These are phyloP conservation scores for Ustilago curta DNA, from an alignment of 1,284 basidiomycete species.

Conservation along the genomic window DNA sequence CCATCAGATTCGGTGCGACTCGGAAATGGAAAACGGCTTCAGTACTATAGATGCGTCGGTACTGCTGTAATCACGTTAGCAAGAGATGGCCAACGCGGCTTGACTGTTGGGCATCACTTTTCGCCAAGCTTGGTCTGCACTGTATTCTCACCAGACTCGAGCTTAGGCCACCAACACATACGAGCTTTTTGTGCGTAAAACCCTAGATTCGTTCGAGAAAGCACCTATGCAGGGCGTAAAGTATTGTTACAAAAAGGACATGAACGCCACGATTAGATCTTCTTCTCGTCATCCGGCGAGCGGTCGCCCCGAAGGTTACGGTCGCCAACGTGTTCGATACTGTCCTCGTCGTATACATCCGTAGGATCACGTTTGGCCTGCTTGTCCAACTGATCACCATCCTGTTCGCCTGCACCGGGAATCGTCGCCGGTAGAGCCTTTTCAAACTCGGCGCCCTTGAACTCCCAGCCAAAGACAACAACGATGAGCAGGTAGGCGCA, in stretches of 20 bases:
- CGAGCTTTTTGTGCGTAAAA: too few relatives aligned
- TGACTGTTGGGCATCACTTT: too few relatives aligned
- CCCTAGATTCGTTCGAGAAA: not conserved
- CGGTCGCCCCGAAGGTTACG: not conserved
- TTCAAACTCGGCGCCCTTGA: conserved; percentile 83
- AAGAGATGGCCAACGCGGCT: too few relatives aligned
- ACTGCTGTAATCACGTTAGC: too few relatives aligned
- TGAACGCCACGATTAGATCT: conserved; percentile 9
- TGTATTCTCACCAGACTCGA: too few relatives aligned
- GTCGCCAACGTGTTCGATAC: conserved; percentile 46
- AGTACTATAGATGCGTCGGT: too few relatives aligned
- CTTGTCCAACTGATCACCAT: conserved; percentile 8
- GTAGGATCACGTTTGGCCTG: not conserved
- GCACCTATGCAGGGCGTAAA: not conserved
- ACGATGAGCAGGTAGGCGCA: conserved; percentile 67
- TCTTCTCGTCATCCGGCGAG: conserved; percentile 35
- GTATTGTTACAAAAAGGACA: not conserved
- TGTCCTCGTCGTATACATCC: conserved; percentile 35
- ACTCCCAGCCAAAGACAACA: conserved; percentile 59
- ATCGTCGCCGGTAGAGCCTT: conserved; percentile 34
- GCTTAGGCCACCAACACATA: too few relatives aligned
- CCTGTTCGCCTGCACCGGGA: conserved; percentile 32
- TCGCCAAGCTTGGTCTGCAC: too few relatives aligned
- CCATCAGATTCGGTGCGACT: too few relatives aligned
- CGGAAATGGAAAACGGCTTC: too few relatives aligned